These are phyloP conservation scores for Pyropia haitanensis DNA, from an alignment of 23 red algal species.

Conservation along the genomic window DNA sequence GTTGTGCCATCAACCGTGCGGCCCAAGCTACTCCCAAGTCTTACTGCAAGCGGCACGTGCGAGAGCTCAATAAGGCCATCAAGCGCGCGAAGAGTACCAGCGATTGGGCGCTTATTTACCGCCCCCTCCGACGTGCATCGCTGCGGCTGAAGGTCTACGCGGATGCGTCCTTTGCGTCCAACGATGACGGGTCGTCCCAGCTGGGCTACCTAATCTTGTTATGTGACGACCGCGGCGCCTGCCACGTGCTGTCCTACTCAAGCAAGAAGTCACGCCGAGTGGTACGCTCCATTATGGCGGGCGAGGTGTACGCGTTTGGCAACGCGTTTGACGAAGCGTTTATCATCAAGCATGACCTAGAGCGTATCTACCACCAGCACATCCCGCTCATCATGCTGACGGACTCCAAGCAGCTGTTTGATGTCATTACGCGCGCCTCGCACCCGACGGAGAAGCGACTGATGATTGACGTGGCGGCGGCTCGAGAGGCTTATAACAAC, in stretches of 20 bases:
- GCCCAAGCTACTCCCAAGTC: too few species aligned
- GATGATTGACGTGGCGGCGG: too few species aligned
- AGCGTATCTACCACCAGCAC: too few species aligned
- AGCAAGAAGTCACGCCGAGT: conserved; percentile 12
- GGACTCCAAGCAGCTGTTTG: too few species aligned
- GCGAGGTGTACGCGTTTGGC: conserved; percentile 11
- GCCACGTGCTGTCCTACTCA: conserved; percentile 4
- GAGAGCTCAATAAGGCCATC: conserved; percentile 12
- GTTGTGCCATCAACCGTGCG: too few species aligned
- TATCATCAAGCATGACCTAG: too few species aligned
- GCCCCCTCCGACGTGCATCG: not conserved
- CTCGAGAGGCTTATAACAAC: too few species aligned
- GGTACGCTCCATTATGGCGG: conserved; percentile 19
- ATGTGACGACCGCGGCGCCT: not conserved
- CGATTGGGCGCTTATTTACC: conserved; percentile 1
- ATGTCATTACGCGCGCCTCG: too few species aligned
- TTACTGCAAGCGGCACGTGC: not conserved
- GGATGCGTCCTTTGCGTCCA: conserved; percentile 5
- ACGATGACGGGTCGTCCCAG: conserved; percentile 23
- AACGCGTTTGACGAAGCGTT: too few species aligned
- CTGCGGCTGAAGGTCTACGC: conserved; percentile 4
- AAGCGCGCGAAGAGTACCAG: not conserved
- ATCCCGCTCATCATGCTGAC: too few species aligned
- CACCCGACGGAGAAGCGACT: too few species aligned
- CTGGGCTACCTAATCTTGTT: conserved; percentile 25